Percentiles rank a stretch among this genome's conserved stretches.
Conservation (phyloP, 768 basidiomycete genomes). For the Clavulina sp. region DNA sequence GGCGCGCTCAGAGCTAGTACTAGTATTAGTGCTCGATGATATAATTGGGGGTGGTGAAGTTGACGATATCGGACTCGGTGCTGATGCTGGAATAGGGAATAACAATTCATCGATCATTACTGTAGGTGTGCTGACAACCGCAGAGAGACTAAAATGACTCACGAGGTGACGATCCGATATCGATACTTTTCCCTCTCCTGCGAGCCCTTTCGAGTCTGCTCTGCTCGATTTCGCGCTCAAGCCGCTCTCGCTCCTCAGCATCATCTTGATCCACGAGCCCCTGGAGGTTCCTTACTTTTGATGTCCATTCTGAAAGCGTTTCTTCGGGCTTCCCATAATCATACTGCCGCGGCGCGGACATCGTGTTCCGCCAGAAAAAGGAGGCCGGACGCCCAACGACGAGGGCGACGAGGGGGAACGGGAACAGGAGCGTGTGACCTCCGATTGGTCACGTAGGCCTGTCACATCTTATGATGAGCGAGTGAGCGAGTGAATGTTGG, state of each 20-base stretch:
- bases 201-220: not conserved
- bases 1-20: constrained; percentile 15
- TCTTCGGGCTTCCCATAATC: not conserved
- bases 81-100: too few relatives aligned
- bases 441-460: too few relatives aligned
- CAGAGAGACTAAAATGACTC: not conserved
- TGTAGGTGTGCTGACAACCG: not conserved
- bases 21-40: not conserved
- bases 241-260: not conserved
- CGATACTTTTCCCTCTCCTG: too few relatives aligned
- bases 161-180: too few relatives aligned
- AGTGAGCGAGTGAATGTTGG: not conserved
- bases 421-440: too few relatives aligned
- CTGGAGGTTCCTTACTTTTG: not conserved
- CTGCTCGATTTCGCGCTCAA: not conserved
- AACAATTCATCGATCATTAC: too few relatives aligned
- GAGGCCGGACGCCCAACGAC: too few relatives aligned
- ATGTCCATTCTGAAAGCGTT: constrained; percentile 1
- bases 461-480: not conserved
- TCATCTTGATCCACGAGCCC: not conserved
- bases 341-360: not conserved
- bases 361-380: not conserved
- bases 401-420: too few relatives aligned
- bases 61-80: not conserved
- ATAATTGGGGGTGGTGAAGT: not conserved